Base-by-base conservation (phyloP, 2,329 filamentous ascomycete genomes). In the Diplodia scrobiculata region DNA sequence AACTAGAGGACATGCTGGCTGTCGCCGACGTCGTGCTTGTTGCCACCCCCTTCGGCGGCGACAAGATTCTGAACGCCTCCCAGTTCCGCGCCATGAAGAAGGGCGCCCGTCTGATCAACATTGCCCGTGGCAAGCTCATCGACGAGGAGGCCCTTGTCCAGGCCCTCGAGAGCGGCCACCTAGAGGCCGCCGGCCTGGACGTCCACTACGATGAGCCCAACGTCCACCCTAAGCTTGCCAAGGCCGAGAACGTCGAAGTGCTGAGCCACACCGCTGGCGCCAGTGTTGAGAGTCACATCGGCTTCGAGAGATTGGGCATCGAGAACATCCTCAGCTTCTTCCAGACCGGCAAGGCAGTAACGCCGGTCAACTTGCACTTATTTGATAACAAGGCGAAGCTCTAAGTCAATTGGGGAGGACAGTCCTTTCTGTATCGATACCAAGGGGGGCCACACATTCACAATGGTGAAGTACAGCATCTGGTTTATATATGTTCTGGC, bases 201-300 rank as follows among this genome's bases (percentile, higher is more conserved):
- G 83, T 85, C 9, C 84, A 79, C 66, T 82, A 84, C 70, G 73
- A 79, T 38, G 83, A 85, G 73, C 81, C 79, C 66, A 79, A 75
- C 47, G 80, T 88, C 1, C 80, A 84, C 71, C 72, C 78, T 34
- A 76, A 80, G 27, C 73, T 89, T 66, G 78, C 76, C 66, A 71
- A 27, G 72, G 78, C 70, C 76, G 68, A 74, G 0, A 82, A 81
- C 68, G 84, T 85, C 0, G 82, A 87, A 77, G 73, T 90, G 65
- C 86, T 88, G n/a, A 85, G 86, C 63, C 88, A 90, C 73, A 89
- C 89, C 69, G 88, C 87, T 0, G 87, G 87, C 0, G 86, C 87
- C 3, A 89, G 87, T 41, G 80, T 89, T 14, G 86, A 89, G 73
- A 87, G 87, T 68, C 86, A 87, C 71, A 73, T 84, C n/a, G 86